Base-by-base conservation (phyloP, 2,329 filamentous ascomycete genomes). In the Colletotrichum sp. region DNA sequence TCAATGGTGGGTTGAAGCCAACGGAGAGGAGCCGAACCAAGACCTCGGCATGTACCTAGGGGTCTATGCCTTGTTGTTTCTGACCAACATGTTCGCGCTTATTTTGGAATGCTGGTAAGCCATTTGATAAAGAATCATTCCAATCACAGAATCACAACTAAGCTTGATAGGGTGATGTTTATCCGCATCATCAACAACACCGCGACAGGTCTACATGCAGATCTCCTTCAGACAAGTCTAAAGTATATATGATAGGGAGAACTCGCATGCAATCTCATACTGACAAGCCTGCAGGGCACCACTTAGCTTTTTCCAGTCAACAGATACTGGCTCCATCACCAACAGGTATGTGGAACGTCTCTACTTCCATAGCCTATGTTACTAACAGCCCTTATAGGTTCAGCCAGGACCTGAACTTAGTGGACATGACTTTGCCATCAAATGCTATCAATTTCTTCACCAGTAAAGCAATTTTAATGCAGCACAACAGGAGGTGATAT, bases 1-100 rank as follows among this genome's bases (percentile, higher is more conserved):
- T 3, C 52, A 73, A 22, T 73, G 71, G 71, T 73, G 71, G 71
- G 66, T 64, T 5, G 71, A 73, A 55, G 71, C 71, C 32, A 73
- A 69, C 30, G 55, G 55, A 18, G 16, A 34, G 2, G 28, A 60
- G 8, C 66, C 71, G n/a, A 62, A 69, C 28, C 26, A 62, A 15
- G 55, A 69, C 13, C 52, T 73, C 3, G 71, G 71, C 6, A 73
- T 39, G 34, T 69, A 69, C 36, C 63, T 73, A 32, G 71, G 66
- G 7, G 66, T 73, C 8, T 73, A 73, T 18, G 71, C 34, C 10
- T 3, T 73, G 34, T 15, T 73, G n/a, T 52, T 68, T 1, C 7
- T 48, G 4, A n/a, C 59, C 8, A 34, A 32, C 2, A 59, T 59
- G 22, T 18, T 44, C 6, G 70, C 32, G 5, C 18, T 68, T 6